Percentiles rank a stretch among this genome's conserved stretches.
Conservation (phyloP, 306 rosid genomes). For the Nissolia schottii region DNA sequence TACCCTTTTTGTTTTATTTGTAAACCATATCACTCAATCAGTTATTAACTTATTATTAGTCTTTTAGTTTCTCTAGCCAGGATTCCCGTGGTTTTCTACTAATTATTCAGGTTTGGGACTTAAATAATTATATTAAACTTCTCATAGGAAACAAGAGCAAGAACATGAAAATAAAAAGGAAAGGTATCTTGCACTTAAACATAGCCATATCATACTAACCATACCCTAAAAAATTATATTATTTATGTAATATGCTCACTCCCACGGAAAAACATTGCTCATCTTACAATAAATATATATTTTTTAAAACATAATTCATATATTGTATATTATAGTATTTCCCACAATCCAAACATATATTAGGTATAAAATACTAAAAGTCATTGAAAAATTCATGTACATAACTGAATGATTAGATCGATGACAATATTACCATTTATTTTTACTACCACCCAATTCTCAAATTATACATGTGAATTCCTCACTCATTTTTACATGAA, state of each 20-base stretch:
- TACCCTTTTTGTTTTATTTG: slow-evolving; percentile 30
- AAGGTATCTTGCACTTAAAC: not conserved
- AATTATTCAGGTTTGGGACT: not conserved
- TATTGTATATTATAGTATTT: not conserved
- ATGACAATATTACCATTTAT: too few relatives aligned
- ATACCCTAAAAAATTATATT: not conserved
- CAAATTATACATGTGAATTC: too few relatives aligned
- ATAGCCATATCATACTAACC: not conserved
- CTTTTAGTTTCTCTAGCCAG: not conserved
- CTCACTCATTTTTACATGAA: too few relatives aligned
- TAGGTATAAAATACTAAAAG: too few relatives aligned
- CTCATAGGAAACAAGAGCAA: not conserved
- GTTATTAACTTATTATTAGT: not conserved
- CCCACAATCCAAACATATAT: not conserved
- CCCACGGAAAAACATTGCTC: not conserved
- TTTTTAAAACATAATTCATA: not conserved
- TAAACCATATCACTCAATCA: not conserved
- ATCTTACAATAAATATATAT: not conserved
- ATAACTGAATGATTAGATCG: too few relatives aligned
- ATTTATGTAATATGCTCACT: not conserved
- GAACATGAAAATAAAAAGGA: not conserved
- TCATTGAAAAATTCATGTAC: too few relatives aligned
- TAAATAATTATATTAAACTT: not conserved
- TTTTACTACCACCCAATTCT: too few relatives aligned
- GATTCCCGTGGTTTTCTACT: not conserved